Evolutionary conservation across 2,329 filamentous ascomycete genomes (phyloP).

Genomic region (Aspergillus brunneoviolaceus): DNA sequence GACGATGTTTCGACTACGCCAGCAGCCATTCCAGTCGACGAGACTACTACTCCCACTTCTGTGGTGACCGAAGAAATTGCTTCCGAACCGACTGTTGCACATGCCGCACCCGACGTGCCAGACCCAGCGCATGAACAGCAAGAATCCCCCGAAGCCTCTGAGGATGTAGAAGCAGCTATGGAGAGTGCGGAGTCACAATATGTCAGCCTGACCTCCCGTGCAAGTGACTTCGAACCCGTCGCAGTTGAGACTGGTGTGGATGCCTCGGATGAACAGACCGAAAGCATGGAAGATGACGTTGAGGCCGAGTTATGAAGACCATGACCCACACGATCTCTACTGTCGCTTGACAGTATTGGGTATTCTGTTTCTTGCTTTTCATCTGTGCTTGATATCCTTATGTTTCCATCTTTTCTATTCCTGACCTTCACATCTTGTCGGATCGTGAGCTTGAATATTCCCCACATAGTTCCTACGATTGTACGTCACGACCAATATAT

Average conservation of each 20-base stretch:
- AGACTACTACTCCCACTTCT: neutral
- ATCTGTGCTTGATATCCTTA: conserved; percentile 11
- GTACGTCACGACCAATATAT: conserved; percentile 23
- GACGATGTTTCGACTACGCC: neutral
- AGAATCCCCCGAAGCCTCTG: neutral
- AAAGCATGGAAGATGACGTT: neutral
- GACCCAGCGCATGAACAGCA: neutral
- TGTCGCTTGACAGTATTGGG: conserved; percentile 4
- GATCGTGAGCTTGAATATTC: conserved; percentile 30
- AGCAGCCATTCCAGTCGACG: neutral
- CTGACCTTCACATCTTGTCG: conserved; percentile 2
- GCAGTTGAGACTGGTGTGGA: conserved; percentile 40
- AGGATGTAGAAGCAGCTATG: conserved; percentile 24
- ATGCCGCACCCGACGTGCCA: neutral
- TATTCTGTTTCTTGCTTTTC: conserved; percentile 13
- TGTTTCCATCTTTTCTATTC: neutral
- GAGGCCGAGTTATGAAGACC: neutral
- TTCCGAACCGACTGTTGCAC: neutral
- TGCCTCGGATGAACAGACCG: conserved; percentile 35
- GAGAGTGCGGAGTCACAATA: conserved; percentile 38
- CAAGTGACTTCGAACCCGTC: conserved; percentile 35
- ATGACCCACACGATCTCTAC: neutral
- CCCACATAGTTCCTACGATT: conserved; percentile 37
- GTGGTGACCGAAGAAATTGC: neutral
- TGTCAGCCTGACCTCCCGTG: conserved; percentile 33